Conservation (phyloP, 352 stramenopile species). For the Blastocystis sp. region DNA sequence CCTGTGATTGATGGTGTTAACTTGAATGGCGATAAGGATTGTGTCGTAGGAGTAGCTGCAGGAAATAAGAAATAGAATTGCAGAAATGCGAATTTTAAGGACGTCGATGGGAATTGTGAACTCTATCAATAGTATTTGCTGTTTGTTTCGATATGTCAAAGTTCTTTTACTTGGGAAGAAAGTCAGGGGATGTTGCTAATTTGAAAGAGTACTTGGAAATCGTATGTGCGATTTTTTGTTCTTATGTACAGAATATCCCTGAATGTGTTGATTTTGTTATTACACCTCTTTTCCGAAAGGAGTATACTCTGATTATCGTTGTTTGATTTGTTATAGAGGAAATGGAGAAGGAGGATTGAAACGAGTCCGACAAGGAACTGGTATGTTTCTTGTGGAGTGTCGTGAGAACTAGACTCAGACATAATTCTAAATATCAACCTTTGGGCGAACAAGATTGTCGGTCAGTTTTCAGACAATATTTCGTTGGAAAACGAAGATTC, state of each 20-base stretch:
- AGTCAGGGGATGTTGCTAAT: not conserved
- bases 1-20: not conserved
- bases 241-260: not conserved
- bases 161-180: slow-evolving; percentile 28
- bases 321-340: slow-evolving; percentile 68
- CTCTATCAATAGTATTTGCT: not conserved
- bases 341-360: not conserved
- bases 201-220: slow-evolving; percentile 35
- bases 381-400: not conserved
- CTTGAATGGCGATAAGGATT: not conserved
- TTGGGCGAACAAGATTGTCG: slow-evolving; percentile 76
- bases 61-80: not conserved
- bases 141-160: slow-evolving; percentile 11
- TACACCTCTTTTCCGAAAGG: slow-evolving; percentile 72
- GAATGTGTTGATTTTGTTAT: slow-evolving; percentile 67
- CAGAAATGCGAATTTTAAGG: not conserved
- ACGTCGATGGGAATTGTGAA: not conserved
- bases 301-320: slow-evolving; percentile 68
- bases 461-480: slow-evolving; percentile 75
- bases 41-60: not conserved
- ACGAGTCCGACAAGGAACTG: not conserved
- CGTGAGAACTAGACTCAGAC: slow-evolving; percentile 68
- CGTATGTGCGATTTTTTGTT: not conserved
- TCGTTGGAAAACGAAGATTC: slow-evolving; percentile 68
- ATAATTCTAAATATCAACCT: slow-evolving; percentile 74